Conservation (phyloP, 306 rosid species). For the Calophaca sinica region DNA sequence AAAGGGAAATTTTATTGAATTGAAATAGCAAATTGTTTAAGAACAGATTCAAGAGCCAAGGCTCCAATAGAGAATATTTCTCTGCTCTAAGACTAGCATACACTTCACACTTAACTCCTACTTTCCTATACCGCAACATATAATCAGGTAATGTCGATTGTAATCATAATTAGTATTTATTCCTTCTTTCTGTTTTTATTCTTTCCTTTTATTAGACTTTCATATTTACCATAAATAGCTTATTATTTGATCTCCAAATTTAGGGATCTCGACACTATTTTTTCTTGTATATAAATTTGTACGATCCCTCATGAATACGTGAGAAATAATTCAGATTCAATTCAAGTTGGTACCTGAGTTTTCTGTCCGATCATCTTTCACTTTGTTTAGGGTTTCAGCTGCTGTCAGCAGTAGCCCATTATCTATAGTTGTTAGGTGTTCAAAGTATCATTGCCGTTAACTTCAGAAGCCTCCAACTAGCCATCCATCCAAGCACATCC, state of each 20-base stretch:
- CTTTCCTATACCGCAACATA: background rate
- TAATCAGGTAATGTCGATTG: background rate
- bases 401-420: background rate
- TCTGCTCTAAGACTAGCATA: background rate
- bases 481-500: background rate
- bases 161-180: background rate
- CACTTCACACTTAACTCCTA: background rate
- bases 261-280: background rate
- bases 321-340: too few species aligned
- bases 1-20: constrained; percentile 6
- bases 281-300: background rate
- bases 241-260: background rate
- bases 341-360: too few species aligned
- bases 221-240: background rate
- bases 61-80: background rate
- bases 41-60: background rate
- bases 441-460: background rate
- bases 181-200: background rate
- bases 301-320: too few species aligned
- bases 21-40: background rate
- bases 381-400: background rate
- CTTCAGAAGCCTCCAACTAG: background rate
- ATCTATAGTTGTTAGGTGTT: background rate
- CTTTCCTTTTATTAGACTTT: background rate
- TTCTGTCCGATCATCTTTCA: background rate